phyloP scores from a whole-genome alignment of 495 filamentous ascomycete species.

The Parmelia sp. region DNA sequence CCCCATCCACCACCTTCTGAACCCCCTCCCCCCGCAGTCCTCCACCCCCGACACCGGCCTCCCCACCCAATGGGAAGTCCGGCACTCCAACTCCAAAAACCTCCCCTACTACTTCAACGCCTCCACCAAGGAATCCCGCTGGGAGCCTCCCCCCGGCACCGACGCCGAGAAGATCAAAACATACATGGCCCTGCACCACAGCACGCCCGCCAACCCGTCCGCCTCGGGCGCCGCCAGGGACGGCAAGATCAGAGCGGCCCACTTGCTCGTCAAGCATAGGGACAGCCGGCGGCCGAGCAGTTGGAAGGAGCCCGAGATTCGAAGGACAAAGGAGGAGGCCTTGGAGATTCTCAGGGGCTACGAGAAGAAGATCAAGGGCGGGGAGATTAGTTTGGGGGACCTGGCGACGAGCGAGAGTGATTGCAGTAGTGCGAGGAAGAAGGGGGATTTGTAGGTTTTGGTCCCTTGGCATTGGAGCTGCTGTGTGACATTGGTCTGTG shows the following conservation, averaged over 20 bases:
- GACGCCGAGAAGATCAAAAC: slow-evolving; percentile 83
- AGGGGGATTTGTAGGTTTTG: slow-evolving; percentile 70
- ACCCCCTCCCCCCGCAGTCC: slow-evolving; percentile 19
- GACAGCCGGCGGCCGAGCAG: slow-evolving; percentile 81
- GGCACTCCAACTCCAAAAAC: slow-evolving; percentile 93
- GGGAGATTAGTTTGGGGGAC: slow-evolving; percentile 62
- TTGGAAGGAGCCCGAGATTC: slow-evolving; percentile 87
- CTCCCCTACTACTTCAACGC: slow-evolving; percentile 97
- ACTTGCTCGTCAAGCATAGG: slow-evolving; percentile 87
- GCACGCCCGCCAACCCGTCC: slow-evolving; percentile 45
- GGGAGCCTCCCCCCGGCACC: slow-evolving; percentile 84
- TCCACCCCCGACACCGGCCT: slow-evolving; percentile 67
- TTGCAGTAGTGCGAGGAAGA: slow-evolving; percentile 89
- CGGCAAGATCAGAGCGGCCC: slow-evolving; percentile 86
- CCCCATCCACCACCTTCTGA: not conserved
- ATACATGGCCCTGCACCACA: slow-evolving; percentile 85
- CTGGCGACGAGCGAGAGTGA: slow-evolving; percentile 85
- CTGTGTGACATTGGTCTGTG: not conserved
- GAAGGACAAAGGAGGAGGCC: slow-evolving; percentile 80
- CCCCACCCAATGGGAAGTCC: slow-evolving; percentile 84
- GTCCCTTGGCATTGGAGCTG: not conserved
- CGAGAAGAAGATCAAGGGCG: slow-evolving; percentile 64
- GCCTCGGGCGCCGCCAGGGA: slow-evolving; percentile 36
- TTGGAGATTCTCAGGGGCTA: slow-evolving; percentile 65
- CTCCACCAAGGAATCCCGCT: slow-evolving; percentile 72